Evolutionary conservation across 225 moss, liverwort and hornwort species (phyloP), one percentile per base, ranked within the genome.

Genomic region (Antitrichia curtipendula): DNA sequence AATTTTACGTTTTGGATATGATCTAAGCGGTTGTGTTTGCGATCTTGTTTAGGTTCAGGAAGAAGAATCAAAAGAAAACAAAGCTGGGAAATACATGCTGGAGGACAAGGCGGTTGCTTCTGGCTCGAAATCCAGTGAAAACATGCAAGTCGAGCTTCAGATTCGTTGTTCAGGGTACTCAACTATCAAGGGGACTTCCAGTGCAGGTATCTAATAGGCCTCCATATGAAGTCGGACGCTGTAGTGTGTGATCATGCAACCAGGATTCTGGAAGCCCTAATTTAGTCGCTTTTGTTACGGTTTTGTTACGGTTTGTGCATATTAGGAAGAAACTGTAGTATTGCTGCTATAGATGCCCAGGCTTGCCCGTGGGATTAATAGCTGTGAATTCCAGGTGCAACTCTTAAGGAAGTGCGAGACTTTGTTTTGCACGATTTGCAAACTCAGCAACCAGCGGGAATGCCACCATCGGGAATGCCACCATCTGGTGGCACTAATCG

Each of bases 141-240:
- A 57, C 63, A 34, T 47, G 52, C 83, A 81, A 54, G 94, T 94
- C 57, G 95, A 97, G 87, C 93, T 97, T 64, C 96, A 95, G 50
- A 97, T 97, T 73, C 96, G 96, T 73, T 97, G 96, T 78, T 91
- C 97, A 91, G 92, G 94, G 28, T 92, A 89, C 93, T 88, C 92
- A 88, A 90, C 88, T 81, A 92, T 97, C 85, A 97, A 93, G 90
- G 94, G 91, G 57, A 92, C 92, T 68, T 97, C 96, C 90, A 91
- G 89, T 89, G 80, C 92, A 97, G 97, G 95, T 91, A 90, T 78
- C 23, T 60, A 71, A n/a, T 85, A 62, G 62, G 53, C 53, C 64
- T 63, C 7, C 69, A 66, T 52, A 16, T 80, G 86, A 49, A 53
- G 40, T 86, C 56, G 50, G 71, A 63, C 36, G 50, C 75, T 57